phyloP scores from a whole-genome alignment of 2,329 filamentous ascomycete species.

The Nemania bipapillata region DNA sequence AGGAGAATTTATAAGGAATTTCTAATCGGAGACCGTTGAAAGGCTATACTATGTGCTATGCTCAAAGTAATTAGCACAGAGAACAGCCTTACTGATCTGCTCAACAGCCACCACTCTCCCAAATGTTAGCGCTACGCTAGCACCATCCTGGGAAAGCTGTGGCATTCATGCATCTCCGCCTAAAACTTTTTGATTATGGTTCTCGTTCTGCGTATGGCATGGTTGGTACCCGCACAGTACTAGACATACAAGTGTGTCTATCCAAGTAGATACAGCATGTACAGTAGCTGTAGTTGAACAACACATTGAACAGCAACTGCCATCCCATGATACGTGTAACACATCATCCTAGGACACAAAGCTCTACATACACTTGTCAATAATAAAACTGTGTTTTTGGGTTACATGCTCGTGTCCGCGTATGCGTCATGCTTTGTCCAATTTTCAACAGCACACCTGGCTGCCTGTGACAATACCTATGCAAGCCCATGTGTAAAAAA shows the following conservation, averaged over 20 bases:
- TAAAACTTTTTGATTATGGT: slow-evolving; percentile 20
- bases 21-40: slow-evolving; percentile 12
- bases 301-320: slow-evolving; percentile 7
- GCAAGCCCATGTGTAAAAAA: too few species aligned
- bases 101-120: background rate
- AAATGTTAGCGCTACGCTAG: slow-evolving; percentile 23
- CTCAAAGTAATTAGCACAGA: background rate
- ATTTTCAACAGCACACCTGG: background rate
- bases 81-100: slow-evolving; percentile 15
- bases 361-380: slow-evolving; percentile 7
- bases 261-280: background rate
- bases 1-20: slow-evolving; percentile 12
- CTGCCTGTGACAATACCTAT: too few species aligned
- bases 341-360: slow-evolving; percentile 17
- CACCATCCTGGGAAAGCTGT: slow-evolving; percentile 25
- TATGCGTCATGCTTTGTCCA: background rate
- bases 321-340: slow-evolving; percentile 17
- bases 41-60: background rate
- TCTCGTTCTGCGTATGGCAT: slow-evolving; percentile 10
- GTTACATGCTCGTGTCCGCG: background rate
- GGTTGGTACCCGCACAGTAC: slow-evolving; percentile 22
- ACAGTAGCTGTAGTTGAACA: slow-evolving; percentile 24
- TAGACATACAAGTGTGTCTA: background rate
- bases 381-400: background rate
- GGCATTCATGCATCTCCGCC: slow-evolving; percentile 32